Evolutionary conservation across 345 rosid species (phyloP).

Genomic region (Eucalyptus cladocalyx): DNA sequence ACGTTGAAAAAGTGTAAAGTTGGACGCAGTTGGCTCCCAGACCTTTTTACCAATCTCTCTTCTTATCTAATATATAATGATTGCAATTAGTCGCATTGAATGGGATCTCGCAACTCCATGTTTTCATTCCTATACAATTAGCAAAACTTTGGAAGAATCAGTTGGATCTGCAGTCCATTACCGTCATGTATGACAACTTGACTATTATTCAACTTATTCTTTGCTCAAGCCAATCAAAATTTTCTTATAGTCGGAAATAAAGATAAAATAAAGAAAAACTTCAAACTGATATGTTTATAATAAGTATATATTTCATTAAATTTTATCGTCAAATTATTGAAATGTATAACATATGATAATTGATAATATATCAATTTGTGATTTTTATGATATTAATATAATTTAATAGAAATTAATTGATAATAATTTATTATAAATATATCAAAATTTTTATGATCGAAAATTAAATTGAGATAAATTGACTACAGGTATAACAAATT

Average conservation of each 20-base stretch:
- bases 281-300: fast-evolving
- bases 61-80: neutral
- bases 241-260: too few species aligned
- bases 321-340: too few species aligned
- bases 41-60: neutral
- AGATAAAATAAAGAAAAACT: too few species aligned
- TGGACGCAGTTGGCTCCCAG: neutral
- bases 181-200: too few species aligned
- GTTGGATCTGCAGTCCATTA: neutral
- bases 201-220: neutral
- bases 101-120: neutral
- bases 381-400: fast-evolving
- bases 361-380: too few species aligned
- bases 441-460: too few species aligned
- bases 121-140: neutral
- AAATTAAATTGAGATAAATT: too few species aligned
- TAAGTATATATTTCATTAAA: too few species aligned
- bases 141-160: neutral
- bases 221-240: neutral
- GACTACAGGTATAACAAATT: too few species aligned
- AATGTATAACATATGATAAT: too few species aligned
- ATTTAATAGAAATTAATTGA: too few species aligned
- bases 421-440: too few species aligned
- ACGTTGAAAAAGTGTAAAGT: neutral
- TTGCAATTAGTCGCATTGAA: neutral